Percentiles rank a stretch among this genome's conserved stretches.
Conservation (phyloP, 2,329 filamentous ascomycete genomes). For the Grosmannia serpens region DNA sequence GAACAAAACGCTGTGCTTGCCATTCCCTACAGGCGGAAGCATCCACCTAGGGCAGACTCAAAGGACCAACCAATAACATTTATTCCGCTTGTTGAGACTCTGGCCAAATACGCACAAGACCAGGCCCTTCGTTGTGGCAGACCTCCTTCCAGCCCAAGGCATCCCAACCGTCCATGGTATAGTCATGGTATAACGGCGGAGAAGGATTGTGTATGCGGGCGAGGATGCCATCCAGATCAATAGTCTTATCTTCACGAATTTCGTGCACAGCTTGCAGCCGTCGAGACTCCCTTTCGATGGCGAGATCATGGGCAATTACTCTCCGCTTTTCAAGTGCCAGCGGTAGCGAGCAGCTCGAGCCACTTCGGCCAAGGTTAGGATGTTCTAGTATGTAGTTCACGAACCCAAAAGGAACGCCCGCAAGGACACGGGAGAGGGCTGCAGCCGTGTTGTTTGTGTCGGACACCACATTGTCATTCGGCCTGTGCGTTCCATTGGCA, state of each 20-base stretch:
- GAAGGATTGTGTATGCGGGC: slow-evolving; percentile 4
- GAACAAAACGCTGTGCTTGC: too few relatives aligned
- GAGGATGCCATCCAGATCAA: slow-evolving; percentile 7
- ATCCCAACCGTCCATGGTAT: slow-evolving; percentile 11
- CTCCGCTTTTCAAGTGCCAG: neutral
- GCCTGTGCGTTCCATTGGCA: neutral
- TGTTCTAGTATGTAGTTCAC: slow-evolving; percentile 57
- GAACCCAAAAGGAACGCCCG: slow-evolving; percentile 58
- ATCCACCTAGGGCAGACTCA: too few relatives aligned
- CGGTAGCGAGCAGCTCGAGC: slow-evolving; percentile 30
- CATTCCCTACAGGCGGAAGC: too few relatives aligned
- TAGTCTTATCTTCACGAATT: slow-evolving; percentile 1
- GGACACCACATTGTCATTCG: neutral
- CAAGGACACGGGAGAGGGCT: slow-evolving; percentile 50
- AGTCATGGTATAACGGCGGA: slow-evolving; percentile 4
- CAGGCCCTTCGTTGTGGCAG: neutral
- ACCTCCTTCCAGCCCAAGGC: slow-evolving; percentile 12
- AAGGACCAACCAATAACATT: neutral
- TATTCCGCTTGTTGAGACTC: neutral
- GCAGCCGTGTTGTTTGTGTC: slow-evolving; percentile 18
- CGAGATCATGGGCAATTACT: slow-evolving; percentile 24
- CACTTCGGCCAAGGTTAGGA: slow-evolving; percentile 36
- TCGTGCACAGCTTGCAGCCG: slow-evolving; percentile 33
- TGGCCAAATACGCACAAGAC: slow-evolving; percentile 7
- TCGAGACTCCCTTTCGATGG: slow-evolving; percentile 46